Conservation (phyloP, 2,329 filamentous ascomycete genomes). For the Thermochaetoides dissita region DNA sequence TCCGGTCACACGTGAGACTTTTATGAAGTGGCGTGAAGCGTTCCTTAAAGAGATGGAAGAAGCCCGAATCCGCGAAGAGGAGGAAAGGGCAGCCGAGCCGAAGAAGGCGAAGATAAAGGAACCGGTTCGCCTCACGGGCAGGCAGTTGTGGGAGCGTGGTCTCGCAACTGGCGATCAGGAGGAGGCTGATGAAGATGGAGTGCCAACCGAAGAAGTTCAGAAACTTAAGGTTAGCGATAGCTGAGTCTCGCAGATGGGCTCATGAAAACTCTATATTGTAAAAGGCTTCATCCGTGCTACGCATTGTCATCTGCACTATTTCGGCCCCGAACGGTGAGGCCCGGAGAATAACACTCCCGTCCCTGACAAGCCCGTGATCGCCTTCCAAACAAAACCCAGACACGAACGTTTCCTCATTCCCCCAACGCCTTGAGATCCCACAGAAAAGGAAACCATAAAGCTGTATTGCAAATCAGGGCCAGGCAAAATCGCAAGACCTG, state of each 20-base stretch:
- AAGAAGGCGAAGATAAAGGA: constrained; percentile 67
- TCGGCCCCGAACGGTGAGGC: background rate
- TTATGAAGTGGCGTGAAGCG: constrained; percentile 64
- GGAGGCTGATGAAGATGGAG: constrained; percentile 48
- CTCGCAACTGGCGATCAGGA: constrained; percentile 53
- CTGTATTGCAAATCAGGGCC: too few relatives aligned
- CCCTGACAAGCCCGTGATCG: background rate
- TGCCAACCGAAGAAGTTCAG: constrained; percentile 46
- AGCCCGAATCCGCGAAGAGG: constrained; percentile 49
- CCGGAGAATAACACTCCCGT: background rate
- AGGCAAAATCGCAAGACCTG: too few relatives aligned
- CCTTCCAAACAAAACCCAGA: constrained; percentile 1
- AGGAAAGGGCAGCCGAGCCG: constrained; percentile 69
- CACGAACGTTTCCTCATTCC: constrained; percentile 3
- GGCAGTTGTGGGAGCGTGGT: constrained; percentile 65
- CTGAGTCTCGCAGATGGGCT: constrained; percentile 2
- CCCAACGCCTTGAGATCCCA: constrained; percentile 9
- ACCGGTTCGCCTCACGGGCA: constrained; percentile 56
- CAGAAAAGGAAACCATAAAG: constrained; percentile 1
- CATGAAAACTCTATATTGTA: background rate
- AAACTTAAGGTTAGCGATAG: constrained; percentile 57
- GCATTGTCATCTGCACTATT: background rate
- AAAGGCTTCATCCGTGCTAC: background rate
- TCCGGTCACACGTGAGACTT: constrained; percentile 73
- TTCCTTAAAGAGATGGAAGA: constrained; percentile 77